These are phyloP conservation scores for Telopea speciosissima DNA, from an alignment of 177 flowering plant species.

Conservation along the genomic window DNA sequence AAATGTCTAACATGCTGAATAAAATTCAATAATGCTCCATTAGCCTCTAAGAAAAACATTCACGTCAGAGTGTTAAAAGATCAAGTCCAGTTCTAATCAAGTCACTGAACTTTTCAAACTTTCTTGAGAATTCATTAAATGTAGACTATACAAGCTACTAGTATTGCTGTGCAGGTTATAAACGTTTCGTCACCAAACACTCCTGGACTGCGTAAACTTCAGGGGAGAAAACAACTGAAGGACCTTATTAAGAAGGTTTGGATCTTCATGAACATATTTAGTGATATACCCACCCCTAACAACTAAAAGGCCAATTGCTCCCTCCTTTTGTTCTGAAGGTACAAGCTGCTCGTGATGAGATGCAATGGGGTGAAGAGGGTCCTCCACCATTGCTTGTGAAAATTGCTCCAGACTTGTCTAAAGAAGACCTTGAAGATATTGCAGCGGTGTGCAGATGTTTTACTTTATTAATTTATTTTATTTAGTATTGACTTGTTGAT, in stretches of 20 bases:
- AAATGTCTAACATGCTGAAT: too few species aligned
- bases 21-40: too few species aligned
- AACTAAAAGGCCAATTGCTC: neutral
- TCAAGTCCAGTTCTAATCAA: too few species aligned
- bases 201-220: slow-evolving; percentile 95
- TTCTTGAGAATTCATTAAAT: neutral
- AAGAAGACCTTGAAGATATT: slow-evolving; percentile 94
- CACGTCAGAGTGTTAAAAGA: too few species aligned
- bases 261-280: neutral
- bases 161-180: slow-evolving; percentile 51
- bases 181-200: slow-evolving; percentile 98
- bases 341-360: slow-evolving; percentile 98
- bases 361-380: slow-evolving; percentile 99
- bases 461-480: neutral
- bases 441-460: slow-evolving; percentile 56
- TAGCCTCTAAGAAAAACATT: too few species aligned
- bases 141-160: neutral
- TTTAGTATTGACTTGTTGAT: neutral
- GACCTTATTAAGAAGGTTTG: slow-evolving; percentile 92
- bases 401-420: slow-evolving; percentile 96
- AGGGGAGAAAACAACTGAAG: slow-evolving; percentile 92
- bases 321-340: slow-evolving; percentile 39
- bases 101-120: neutral
- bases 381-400: slow-evolving; percentile 98
- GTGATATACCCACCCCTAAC: neutral